phyloP scores from a whole-genome alignment of 2,329 filamentous ascomycete genomes.

The Erysiphe neolycopersici region DNA sequence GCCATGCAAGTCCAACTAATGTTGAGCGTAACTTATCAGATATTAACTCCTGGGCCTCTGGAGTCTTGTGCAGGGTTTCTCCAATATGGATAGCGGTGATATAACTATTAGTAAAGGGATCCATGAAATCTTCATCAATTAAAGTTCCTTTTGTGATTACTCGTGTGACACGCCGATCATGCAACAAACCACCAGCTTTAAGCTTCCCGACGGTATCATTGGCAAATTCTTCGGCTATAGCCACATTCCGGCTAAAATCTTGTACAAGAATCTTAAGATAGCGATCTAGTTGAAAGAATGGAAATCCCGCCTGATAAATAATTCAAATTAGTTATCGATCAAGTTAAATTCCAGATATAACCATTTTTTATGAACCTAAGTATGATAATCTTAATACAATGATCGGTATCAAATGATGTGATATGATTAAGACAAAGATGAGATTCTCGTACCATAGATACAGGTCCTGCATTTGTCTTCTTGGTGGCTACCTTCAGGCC shows the following conservation, averaged over 20 bases:
- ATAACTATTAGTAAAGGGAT: conserved; percentile 83
- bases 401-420: no score
- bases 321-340: not conserved
- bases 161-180: conserved; percentile 60
- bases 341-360: not conserved
- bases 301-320: conserved; percentile 55
- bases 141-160: conserved; percentile 86
- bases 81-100: conserved; percentile 51
- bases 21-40: not conserved
- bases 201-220: conserved; percentile 42
- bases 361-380: no score
- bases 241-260: conserved; percentile 72
- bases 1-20: conserved; percentile 60
- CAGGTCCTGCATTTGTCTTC: conserved; percentile 44
- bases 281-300: conserved; percentile 72
- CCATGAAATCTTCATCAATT: conserved; percentile 94
- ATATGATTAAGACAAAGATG: no score
- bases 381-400: no score
- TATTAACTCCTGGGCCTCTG: not conserved
- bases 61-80: conserved; percentile 1
- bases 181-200: conserved; percentile 53
- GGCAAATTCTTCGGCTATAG: conserved; percentile 78
- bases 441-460: conserved; percentile 44
- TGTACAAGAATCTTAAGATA: conserved; percentile 85
- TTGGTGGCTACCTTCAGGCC: conserved; percentile 68